phyloP scores from a whole-genome alignment of 345 rosid species.

The Gossypium bickii region DNA sequence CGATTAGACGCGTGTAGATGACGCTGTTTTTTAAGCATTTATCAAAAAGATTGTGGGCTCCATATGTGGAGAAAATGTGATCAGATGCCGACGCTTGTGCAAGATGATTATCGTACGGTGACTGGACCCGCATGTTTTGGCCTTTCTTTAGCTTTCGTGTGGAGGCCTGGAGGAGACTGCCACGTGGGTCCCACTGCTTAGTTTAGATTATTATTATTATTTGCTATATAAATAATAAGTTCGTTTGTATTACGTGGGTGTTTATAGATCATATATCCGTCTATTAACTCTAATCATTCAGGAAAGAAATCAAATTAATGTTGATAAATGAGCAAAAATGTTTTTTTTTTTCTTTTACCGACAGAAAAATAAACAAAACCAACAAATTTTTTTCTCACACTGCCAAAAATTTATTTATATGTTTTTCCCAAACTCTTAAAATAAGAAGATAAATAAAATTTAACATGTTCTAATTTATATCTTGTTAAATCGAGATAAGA shows the following conservation, averaged over 20 bases:
- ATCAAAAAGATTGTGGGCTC: neutral
- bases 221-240: neutral
- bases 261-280: neutral
- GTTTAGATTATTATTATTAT: neutral
- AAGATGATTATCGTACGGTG: neutral
- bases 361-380: too few relatives aligned
- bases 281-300: neutral
- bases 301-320: neutral
- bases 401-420: too few relatives aligned
- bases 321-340: too few relatives aligned
- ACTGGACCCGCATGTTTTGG: neutral
- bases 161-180: neutral
- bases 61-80: neutral
- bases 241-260: conserved; percentile 5
- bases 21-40: neutral
- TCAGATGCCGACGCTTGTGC: neutral
- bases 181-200: neutral
- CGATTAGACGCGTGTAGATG: conserved; percentile 8
- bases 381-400: too few relatives aligned
- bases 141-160: neutral
- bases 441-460: too few relatives aligned
- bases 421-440: too few relatives aligned
- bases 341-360: too few relatives aligned
- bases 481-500: fast-evolving
- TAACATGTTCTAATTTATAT: too few relatives aligned